phyloP scores from a whole-genome alignment of 495 filamentous ascomycete species.

The Talaromyces trachyspermus region DNA sequence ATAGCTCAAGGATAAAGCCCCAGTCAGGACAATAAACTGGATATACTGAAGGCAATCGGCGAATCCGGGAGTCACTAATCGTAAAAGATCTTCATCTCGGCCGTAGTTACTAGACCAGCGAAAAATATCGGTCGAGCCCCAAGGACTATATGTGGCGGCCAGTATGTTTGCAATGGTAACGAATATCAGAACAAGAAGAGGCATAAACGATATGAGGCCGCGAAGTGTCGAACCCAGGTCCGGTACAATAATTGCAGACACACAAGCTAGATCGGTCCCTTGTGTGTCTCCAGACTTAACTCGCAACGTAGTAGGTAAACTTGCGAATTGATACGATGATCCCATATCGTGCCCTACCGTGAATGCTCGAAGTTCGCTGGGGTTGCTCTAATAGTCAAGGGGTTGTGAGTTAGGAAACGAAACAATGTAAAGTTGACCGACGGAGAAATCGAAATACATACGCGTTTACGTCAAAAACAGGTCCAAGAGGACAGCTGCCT shows the following conservation, averaged over 20 bases:
- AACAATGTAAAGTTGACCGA: neutral
- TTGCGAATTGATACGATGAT: conserved; percentile 77
- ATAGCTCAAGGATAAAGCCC: conserved; percentile 77
- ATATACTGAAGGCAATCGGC: conserved; percentile 97
- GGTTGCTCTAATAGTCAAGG: conserved; percentile 32
- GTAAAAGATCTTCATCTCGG: conserved; percentile 82
- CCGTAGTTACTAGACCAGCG: conserved; percentile 95
- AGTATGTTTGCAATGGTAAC: conserved; percentile 75
- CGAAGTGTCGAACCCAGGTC: conserved; percentile 58
- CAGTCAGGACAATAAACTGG: conserved; percentile 85
- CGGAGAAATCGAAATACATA: conserved; percentile 29
- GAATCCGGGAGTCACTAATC: conserved; percentile 91
- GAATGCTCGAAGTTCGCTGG: conserved; percentile 57
- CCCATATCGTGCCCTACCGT: conserved; percentile 68
- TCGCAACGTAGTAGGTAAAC: conserved; percentile 60
- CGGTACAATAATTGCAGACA: conserved; percentile 74
- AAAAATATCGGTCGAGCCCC: conserved; percentile 84
- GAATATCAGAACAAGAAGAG: conserved; percentile 66
- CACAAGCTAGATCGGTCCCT: conserved; percentile 63
- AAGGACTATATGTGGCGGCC: conserved; percentile 84
- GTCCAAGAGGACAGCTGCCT: conserved; percentile 65
- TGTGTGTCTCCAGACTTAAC: conserved; percentile 65
- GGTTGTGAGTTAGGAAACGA: neutral
- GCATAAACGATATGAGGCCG: conserved; percentile 67
- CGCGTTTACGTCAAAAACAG: conserved; percentile 57